phyloP scores from a whole-genome alignment of 495 filamentous ascomycete species.

The Platismatia glauca region DNA sequence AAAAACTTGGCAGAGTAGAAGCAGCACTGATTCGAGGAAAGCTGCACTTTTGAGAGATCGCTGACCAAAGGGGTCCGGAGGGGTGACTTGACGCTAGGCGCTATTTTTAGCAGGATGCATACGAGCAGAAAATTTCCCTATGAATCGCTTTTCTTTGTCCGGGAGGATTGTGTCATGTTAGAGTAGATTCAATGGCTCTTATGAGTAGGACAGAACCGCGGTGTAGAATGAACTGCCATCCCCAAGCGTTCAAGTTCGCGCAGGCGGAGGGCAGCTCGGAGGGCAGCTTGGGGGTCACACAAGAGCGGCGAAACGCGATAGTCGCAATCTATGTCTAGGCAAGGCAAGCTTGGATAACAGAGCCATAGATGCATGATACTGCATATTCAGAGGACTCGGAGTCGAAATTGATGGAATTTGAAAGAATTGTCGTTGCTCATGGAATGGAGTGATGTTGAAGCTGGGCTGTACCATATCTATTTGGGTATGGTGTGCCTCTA shows the following conservation, averaged over 20 bases:
- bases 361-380: neutral
- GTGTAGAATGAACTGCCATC: neutral
- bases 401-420: slow-evolving; percentile 6
- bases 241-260: neutral
- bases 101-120: neutral
- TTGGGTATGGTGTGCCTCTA: neutral
- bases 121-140: neutral
- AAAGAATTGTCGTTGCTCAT: slow-evolving; percentile 2
- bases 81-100: neutral
- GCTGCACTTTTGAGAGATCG: neutral
- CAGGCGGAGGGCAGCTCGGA: neutral
- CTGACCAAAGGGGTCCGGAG: neutral
- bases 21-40: slow-evolving; percentile 1
- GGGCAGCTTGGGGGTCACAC: too few relatives aligned
- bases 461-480: neutral
- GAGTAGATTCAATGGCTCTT: neutral
- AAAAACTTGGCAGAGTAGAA: slow-evolving; percentile 3
- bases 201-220: neutral
- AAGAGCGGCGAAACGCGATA: neutral
- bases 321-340: neutral
- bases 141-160: neutral
- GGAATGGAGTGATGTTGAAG: slow-evolving; percentile 8
- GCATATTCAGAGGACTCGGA: neutral
- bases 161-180: neutral
- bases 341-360: neutral